Evolutionary conservation across 2,329 filamentous ascomycete species (phyloP).

Genomic region (Pseudocercospora cruenta): DNA sequence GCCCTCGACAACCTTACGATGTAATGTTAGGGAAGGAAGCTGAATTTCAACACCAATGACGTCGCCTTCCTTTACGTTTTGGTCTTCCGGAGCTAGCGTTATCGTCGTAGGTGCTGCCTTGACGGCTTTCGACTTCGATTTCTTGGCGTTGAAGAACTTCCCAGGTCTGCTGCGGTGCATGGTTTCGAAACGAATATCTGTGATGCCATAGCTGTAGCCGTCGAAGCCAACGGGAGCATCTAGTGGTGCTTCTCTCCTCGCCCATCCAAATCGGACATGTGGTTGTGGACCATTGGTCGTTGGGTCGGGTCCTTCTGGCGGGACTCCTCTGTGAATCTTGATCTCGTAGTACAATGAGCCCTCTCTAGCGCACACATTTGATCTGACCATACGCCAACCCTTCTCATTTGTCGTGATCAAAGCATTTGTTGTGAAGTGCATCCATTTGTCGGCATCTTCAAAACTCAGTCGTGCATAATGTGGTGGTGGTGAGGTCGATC

Average conservation of each 20-base stretch:
- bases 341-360: constrained; percentile 95
- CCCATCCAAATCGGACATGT: constrained; percentile 81
- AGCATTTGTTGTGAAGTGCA: constrained; percentile 74
- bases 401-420: constrained; percentile 85
- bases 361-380: constrained; percentile 87
- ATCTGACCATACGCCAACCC: constrained; percentile 87
- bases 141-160: constrained; percentile 66
- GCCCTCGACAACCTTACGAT: constrained; percentile 84
- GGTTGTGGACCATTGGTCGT: constrained; percentile 53
- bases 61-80: constrained; percentile 84
- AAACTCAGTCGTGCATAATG: constrained; percentile 86
- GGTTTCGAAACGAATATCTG: constrained; percentile 87
- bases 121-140: constrained; percentile 40
- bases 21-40: constrained; percentile 80
- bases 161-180: constrained; percentile 93
- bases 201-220: constrained; percentile 90
- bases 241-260: constrained; percentile 75
- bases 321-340: constrained; percentile 78
- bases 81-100: constrained; percentile 51
- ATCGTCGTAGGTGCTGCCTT: constrained; percentile 45
- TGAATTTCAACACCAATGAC: constrained; percentile 93
- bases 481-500: constrained; percentile 82
- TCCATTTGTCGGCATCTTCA: constrained; percentile 84
- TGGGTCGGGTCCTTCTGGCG: constrained; percentile 48
- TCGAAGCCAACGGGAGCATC: constrained; percentile 86